Evolutionary conservation across 108 stramenopile genomes (phyloP).

Genomic region (Cyclotella choctawhatcheeana): DNA sequence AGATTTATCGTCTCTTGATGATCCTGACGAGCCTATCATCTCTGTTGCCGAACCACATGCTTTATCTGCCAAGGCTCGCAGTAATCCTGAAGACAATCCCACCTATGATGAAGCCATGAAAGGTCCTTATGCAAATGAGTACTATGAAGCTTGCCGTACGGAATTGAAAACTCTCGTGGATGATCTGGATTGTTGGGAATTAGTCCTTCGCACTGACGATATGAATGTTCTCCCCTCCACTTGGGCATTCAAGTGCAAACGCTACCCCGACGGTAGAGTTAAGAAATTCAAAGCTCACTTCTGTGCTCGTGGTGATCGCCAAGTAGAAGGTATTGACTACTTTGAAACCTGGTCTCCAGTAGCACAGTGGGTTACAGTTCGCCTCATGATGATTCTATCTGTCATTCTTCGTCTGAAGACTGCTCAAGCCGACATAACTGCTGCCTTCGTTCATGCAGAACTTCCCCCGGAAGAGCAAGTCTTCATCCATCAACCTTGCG

Average conservation of each 20-base stretch:
- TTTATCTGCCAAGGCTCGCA: background rate
- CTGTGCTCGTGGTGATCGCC: slow-evolving; percentile 49
- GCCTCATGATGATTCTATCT: slow-evolving; percentile 33
- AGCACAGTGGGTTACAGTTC: slow-evolving; percentile 48
- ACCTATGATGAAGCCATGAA: background rate
- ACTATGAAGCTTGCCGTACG: slow-evolving; percentile 1
- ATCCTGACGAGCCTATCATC: background rate
- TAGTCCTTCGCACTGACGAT: slow-evolving; percentile 2
- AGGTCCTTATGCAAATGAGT: background rate
- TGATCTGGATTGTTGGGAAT: slow-evolving; percentile 21
- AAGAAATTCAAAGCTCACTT: slow-evolving; percentile 57
- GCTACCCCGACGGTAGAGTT: slow-evolving; percentile 50
- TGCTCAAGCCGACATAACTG: slow-evolving; percentile 35
- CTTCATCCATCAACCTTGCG: slow-evolving; percentile 46
- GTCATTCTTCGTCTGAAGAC: background rate
- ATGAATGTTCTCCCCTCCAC: slow-evolving; percentile 42
- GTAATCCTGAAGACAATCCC: background rate
- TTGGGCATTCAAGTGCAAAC: slow-evolving; percentile 58
- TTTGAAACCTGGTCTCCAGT: slow-evolving; percentile 56
- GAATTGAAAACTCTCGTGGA: slow-evolving; percentile 33
- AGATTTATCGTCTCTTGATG: background rate
- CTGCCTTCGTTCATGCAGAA: slow-evolving; percentile 58
- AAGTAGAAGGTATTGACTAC: slow-evolving; percentile 30
- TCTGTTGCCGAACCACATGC: background rate
- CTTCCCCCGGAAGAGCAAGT: slow-evolving; percentile 35